Percentiles rank a stretch among this genome's conserved stretches.
phyloP scores from a whole-genome alignment of 495 filamentous ascomycete species.

The Staphylotrichum tortipilum region DNA sequence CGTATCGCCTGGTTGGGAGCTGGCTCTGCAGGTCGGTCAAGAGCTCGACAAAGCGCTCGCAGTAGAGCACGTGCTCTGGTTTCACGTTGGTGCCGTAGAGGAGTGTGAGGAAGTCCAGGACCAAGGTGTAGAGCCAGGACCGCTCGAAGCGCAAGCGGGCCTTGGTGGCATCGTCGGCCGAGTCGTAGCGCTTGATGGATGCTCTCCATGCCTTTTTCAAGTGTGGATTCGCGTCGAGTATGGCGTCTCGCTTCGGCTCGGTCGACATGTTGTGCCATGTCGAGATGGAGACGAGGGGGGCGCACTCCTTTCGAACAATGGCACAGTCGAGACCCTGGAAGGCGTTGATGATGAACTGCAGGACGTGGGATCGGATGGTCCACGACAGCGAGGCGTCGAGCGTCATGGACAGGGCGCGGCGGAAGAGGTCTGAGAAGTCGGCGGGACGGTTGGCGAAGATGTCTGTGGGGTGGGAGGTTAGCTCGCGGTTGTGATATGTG shows the following conservation, averaged over 20 bases:
- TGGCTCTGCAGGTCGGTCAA: conserved; percentile 88
- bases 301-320: conserved; percentile 90
- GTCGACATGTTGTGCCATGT: conserved; percentile 90
- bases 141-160: conserved; percentile 82
- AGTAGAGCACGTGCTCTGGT: conserved; percentile 67
- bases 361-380: conserved; percentile 64
- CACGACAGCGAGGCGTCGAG: conserved; percentile 67
- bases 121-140: conserved; percentile 82
- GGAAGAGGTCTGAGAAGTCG: conserved; percentile 86
- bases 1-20: conserved; percentile 85
- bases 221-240: conserved; percentile 58
- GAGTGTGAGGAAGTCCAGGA: conserved; percentile 71
- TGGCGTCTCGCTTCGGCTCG: conserved; percentile 53
- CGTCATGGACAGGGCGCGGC: conserved; percentile 80
- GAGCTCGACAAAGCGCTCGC: conserved; percentile 87
- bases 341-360: conserved; percentile 80
- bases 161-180: conserved; percentile 70
- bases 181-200: conserved; percentile 74
- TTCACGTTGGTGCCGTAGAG: conserved; percentile 52
- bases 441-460: conserved; percentile 66
- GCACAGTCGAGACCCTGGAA: conserved; percentile 90
- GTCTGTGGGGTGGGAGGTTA: too few species aligned
- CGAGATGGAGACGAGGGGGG: conserved; percentile 85
- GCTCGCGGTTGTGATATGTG: too few species aligned
- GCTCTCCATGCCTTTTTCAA: conserved; percentile 89